Evolutionary conservation across 2,329 filamentous ascomycete species (phyloP).

Genomic region (Ophiostoma tasmaniense): DNA sequence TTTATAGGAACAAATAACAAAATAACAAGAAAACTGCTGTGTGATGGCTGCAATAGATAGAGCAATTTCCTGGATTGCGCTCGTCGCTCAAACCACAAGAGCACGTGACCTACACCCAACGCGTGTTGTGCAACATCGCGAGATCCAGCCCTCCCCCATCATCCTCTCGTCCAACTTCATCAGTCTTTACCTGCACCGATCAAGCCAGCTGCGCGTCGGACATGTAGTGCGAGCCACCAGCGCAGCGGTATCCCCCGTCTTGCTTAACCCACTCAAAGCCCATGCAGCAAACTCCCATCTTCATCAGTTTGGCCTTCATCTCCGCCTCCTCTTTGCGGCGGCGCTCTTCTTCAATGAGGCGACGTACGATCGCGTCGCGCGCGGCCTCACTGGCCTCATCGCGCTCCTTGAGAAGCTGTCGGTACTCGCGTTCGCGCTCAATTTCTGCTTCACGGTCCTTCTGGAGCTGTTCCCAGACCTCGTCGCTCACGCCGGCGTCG

Average conservation of each 20-base stretch:
- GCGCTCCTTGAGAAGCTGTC: slow-evolving; percentile 19
- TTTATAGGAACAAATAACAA: too few relatives aligned
- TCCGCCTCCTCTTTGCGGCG: slow-evolving; percentile 33
- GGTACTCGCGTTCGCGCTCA: slow-evolving; percentile 32
- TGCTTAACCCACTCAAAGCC: slow-evolving; percentile 35
- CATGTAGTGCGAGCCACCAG: slow-evolving; percentile 8
- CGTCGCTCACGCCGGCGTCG: slow-evolving; percentile 52
- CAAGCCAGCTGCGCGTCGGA: neutral
- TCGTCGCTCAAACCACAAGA: too few relatives aligned
- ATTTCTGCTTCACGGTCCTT: slow-evolving; percentile 36
- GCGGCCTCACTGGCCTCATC: slow-evolving; percentile 25
- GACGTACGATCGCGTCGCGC: slow-evolving; percentile 30
- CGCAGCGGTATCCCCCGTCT: neutral
- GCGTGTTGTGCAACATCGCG: too few relatives aligned
- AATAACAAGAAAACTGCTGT: too few relatives aligned
- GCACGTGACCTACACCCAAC: too few relatives aligned
- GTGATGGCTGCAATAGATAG: too few relatives aligned
- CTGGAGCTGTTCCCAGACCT: slow-evolving; percentile 53
- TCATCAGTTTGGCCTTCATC: slow-evolving; percentile 35
- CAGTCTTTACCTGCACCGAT: neutral
- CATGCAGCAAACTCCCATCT: slow-evolving; percentile 45
- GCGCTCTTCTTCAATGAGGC: slow-evolving; percentile 33
- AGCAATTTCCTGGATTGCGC: too few relatives aligned
- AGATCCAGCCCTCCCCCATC: too few relatives aligned
- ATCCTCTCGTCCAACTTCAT: too few relatives aligned